Evolutionary conservation across 495 filamentous ascomycete genomes (phyloP).

Genomic region (Penicillium pancosmium): DNA sequence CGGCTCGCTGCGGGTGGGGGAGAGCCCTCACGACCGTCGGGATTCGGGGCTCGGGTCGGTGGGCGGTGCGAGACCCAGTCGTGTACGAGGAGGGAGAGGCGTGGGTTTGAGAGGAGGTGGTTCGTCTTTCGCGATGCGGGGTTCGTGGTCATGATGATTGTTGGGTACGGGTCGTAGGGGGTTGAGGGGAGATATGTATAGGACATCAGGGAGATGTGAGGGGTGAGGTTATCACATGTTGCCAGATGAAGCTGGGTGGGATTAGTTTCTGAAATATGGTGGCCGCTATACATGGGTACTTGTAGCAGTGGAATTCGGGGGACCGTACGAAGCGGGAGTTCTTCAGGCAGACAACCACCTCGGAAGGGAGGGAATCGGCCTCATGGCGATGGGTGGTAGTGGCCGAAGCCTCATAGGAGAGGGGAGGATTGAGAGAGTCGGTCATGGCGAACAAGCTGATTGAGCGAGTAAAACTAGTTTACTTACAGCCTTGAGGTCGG

Average conservation of each 20-base stretch:
- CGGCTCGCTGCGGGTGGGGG: conserved; percentile 64
- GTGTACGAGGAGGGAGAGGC: conserved; percentile 92
- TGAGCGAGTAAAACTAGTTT: neutral
- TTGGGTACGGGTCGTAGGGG: conserved; percentile 69
- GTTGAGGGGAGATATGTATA: conserved; percentile 94
- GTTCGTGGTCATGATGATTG: conserved; percentile 94
- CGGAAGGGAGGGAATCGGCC: conserved; percentile 69
- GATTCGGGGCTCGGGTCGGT: conserved; percentile 63
- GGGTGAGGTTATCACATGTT: conserved; percentile 78
- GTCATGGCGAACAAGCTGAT: conserved; percentile 37
- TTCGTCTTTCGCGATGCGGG: conserved; percentile 84
- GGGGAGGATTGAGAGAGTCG: conserved; percentile 54
- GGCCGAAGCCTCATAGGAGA: conserved; percentile 74
- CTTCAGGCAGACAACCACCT: conserved; percentile 87
- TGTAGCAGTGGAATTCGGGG: neutral
- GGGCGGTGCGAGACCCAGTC: conserved; percentile 97
- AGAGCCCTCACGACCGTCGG: conserved; percentile 59
- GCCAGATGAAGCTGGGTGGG: conserved; percentile 82
- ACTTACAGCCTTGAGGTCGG: conserved; percentile 3
- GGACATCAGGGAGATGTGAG: conserved; percentile 97
- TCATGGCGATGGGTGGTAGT: conserved; percentile 70
- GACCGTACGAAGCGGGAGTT: conserved; percentile 86
- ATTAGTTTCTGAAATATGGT: neutral
- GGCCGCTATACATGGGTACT: neutral
- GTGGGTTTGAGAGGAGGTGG: conserved; percentile 85